Conservation (phyloP, 208 protist genomes). For the Crithidia brevicula region DNA sequence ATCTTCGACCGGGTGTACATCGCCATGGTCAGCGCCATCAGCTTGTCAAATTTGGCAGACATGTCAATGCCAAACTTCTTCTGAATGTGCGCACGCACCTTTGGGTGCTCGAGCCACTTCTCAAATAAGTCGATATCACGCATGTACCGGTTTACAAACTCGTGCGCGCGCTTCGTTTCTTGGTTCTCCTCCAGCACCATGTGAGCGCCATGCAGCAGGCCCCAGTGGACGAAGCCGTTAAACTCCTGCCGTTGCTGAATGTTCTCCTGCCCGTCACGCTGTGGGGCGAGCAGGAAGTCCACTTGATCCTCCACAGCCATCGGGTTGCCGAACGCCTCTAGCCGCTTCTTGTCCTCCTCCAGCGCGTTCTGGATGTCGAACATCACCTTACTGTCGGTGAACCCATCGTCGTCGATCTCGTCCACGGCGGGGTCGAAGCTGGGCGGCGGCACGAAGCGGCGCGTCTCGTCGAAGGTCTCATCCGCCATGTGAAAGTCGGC, state of each 20-base stretch:
- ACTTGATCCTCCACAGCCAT: conserved; percentile 88
- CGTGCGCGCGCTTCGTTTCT: conserved; percentile 83
- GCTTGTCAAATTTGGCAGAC: conserved; percentile 86
- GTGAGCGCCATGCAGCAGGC: conserved; percentile 85
- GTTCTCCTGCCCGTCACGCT: conserved; percentile 84
- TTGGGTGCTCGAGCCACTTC: conserved; percentile 91
- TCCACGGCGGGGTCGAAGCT: conserved; percentile 86
- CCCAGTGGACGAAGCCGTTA: conserved; percentile 91
- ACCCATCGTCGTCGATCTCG: conserved; percentile 86
- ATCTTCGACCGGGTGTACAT: conserved; percentile 91
- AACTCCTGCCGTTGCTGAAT: conserved; percentile 86
- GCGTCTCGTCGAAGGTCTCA: conserved; percentile 77
- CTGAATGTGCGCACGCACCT: conserved; percentile 87
- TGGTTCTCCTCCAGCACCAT: conserved; percentile 89
- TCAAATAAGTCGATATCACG: conserved; percentile 90
- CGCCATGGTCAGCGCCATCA: conserved; percentile 87
- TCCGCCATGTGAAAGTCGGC: conserved; percentile 82
- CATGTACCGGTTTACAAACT: conserved; percentile 92
- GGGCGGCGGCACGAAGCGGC: conserved; percentile 76
- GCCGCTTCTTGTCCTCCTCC: conserved; percentile 81
- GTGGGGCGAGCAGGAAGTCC: conserved; percentile 79
- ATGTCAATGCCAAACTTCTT: conserved; percentile 89
- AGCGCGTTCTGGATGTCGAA: conserved; percentile 83
- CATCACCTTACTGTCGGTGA: conserved; percentile 80
- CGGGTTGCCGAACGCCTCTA: conserved; percentile 91